A percentile compares a stretch with the other conserved stretches of the same genome.
phyloP scores from a whole-genome alignment of 75 land plant genomes.

The Sequoia sempervirens region DNA sequence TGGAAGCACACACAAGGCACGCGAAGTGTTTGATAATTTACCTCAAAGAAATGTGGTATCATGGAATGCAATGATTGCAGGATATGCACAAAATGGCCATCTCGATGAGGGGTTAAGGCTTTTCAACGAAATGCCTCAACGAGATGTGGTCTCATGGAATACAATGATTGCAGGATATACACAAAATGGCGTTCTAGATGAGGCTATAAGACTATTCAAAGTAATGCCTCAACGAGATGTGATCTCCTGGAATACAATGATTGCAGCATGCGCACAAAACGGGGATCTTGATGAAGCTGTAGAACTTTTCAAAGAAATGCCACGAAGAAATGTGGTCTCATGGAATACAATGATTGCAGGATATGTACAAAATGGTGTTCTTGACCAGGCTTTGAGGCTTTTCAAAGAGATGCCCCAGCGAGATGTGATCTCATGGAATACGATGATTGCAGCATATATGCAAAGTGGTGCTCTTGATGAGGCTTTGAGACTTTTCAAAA shows the following conservation, averaged over 20 bases:
- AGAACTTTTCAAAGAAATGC: background rate
- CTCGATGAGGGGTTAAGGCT: slow-evolving; percentile 43
- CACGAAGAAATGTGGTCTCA: background rate
- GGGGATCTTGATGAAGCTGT: background rate
- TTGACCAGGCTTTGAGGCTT: background rate
- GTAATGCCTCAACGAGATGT: background rate
- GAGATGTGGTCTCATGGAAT: slow-evolving; percentile 3
- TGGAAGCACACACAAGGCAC: slow-evolving; percentile 40
- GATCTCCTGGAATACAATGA: background rate
- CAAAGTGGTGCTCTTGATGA: slow-evolving; percentile 20
- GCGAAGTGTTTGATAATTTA: slow-evolving; percentile 50
- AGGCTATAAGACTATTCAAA: background rate
- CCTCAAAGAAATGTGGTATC: slow-evolving; percentile 41
- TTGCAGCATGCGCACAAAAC: background rate
- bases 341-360: slow-evolving; percentile 7
- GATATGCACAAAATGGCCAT: slow-evolving; percentile 50
- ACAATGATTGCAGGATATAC: background rate
- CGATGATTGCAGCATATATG: background rate
- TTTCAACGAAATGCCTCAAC: slow-evolving; percentile 32
- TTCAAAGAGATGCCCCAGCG: background rate
- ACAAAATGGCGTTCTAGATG: background rate
- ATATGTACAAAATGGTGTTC: background rate
- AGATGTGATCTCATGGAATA: background rate
- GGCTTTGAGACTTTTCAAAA: slow-evolving; percentile 31
- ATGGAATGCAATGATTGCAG: slow-evolving; percentile 71